Conservation (phyloP, 441 rosid genomes). For the Euphorbia celastroides region DNA sequence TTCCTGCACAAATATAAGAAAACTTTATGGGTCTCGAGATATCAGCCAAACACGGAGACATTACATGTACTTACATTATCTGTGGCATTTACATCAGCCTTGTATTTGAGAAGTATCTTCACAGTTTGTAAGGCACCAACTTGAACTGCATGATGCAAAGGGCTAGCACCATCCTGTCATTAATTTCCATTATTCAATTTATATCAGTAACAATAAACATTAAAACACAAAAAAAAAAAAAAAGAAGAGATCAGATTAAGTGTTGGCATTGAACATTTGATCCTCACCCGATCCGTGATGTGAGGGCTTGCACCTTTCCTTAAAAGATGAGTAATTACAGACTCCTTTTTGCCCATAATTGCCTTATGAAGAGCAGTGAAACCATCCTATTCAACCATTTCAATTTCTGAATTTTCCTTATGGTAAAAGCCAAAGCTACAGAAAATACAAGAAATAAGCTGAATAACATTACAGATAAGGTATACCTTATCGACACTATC, state of each 20-base stretch:
- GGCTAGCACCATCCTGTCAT: constrained; percentile 76
- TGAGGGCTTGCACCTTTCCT: constrained; percentile 88
- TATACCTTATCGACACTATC: constrained; percentile 59
- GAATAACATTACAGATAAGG: background rate
- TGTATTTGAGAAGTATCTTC: constrained; percentile 63
- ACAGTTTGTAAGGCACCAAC: constrained; percentile 68
- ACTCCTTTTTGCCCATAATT: constrained; percentile 77
- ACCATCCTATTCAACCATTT: constrained; percentile 45
- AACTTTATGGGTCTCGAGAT: constrained; percentile 10
- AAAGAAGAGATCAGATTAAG: background rate
- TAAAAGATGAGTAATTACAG: constrained; percentile 83
- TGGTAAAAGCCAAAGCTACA: background rate
- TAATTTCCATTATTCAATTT: constrained; percentile 7
- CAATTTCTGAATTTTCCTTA: constrained; percentile 6
- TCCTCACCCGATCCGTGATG: constrained; percentile 58
- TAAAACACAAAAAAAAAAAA: background rate
- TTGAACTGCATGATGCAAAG: constrained; percentile 91
- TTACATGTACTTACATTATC: constrained; percentile 70
- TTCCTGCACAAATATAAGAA: constrained; percentile 40
- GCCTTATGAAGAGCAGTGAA: constrained; percentile 76
- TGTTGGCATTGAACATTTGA: constrained; percentile 13
- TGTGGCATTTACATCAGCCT: constrained; percentile 48
- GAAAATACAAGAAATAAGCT: background rate
- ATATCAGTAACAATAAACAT: background rate
- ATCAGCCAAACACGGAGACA: constrained; percentile 6